Evolutionary conservation across 179 eudicot species (phyloP).

Genomic region (Beta lomatogona): DNA sequence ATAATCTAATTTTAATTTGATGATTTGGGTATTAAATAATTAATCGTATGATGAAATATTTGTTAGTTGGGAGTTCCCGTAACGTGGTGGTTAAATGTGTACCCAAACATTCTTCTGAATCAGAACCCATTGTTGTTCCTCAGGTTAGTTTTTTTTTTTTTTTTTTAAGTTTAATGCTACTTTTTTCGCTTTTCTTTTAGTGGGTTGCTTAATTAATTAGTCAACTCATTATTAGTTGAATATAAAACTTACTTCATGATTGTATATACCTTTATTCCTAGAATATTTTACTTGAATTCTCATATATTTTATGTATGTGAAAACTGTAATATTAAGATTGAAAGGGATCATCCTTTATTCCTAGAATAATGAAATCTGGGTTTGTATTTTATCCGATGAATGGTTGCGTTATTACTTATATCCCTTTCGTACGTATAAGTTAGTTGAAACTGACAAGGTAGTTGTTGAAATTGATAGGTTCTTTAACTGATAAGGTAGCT

Average conservation of each 20-base stretch:
- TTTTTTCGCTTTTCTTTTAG: background rate
- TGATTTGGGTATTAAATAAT: background rate
- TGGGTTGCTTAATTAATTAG: background rate
- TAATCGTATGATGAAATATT: background rate
- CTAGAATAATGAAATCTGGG: constrained; percentile 4
- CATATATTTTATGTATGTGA: background rate
- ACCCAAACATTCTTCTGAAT: constrained; percentile 27
- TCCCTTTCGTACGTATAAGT: background rate
- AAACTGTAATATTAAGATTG: background rate
- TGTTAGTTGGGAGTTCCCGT: constrained; percentile 32
- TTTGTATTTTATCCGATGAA: constrained; percentile 7
- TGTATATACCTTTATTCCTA: background rate
- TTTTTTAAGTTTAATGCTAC: background rate
- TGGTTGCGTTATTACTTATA: background rate
- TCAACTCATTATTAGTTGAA: background rate
- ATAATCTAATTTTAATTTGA: background rate
- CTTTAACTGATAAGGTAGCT: background rate
- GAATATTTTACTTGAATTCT: background rate
- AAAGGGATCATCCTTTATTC: constrained; percentile 5
- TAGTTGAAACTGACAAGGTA: background rate
- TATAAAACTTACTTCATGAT: constrained; percentile 8
- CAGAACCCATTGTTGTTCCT: constrained; percentile 21
- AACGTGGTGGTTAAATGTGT: constrained; percentile 36
- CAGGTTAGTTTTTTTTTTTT: constrained; percentile 24
- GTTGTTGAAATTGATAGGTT: background rate